phyloP scores from a whole-genome alignment of 176 grass and related monocot genomes.

The Ampelocalamus luodianensis region DNA sequence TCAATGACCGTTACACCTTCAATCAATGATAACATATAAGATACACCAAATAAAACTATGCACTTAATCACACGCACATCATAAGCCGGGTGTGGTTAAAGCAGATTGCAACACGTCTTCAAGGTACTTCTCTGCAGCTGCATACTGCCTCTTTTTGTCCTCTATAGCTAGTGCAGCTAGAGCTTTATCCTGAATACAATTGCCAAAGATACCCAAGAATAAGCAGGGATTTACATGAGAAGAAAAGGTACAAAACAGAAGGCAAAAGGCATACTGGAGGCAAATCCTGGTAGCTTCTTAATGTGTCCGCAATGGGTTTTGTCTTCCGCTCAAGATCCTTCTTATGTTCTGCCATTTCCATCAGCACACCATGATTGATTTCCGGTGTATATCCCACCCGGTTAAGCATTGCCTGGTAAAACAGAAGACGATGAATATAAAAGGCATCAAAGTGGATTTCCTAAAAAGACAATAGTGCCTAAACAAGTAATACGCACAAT shows the following conservation, averaged over 20 bases:
- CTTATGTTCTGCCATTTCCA: constrained; percentile 99
- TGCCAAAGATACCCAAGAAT: constrained; percentile 27
- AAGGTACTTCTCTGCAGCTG: constrained; percentile 97
- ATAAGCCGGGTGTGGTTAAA: constrained; percentile 69
- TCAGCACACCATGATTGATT: constrained; percentile 97
- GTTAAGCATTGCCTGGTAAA: constrained; percentile 81
- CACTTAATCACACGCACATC: constrained; percentile 42
- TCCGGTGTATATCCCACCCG: constrained; percentile 93
- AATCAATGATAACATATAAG: constrained; percentile 39
- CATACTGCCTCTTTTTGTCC: constrained; percentile 94
- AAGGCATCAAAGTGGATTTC: constrained; percentile 12
- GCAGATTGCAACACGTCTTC: constrained; percentile 94
- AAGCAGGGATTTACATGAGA: constrained; percentile 5
- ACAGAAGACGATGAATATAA: constrained; percentile 42
- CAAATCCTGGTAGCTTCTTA: constrained; percentile 98
- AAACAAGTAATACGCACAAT: constrained; percentile 1
- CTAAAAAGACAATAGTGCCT: constrained; percentile 26
- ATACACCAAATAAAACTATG: constrained; percentile 36
- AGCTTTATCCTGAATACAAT: constrained; percentile 87
- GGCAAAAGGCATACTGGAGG: constrained; percentile 72
- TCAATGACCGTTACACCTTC: constrained; percentile 29
- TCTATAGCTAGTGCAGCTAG: constrained; percentile 97
- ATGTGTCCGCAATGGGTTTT: constrained; percentile 90
- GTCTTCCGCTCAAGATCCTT: constrained; percentile 96
- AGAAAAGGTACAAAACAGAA: constrained; percentile 33